A percentile compares a stretch with the other conserved stretches of the same genome.
phyloP scores from a whole-genome alignment of 2,329 filamentous ascomycete species.

The Sporothrix dimorphospora region DNA sequence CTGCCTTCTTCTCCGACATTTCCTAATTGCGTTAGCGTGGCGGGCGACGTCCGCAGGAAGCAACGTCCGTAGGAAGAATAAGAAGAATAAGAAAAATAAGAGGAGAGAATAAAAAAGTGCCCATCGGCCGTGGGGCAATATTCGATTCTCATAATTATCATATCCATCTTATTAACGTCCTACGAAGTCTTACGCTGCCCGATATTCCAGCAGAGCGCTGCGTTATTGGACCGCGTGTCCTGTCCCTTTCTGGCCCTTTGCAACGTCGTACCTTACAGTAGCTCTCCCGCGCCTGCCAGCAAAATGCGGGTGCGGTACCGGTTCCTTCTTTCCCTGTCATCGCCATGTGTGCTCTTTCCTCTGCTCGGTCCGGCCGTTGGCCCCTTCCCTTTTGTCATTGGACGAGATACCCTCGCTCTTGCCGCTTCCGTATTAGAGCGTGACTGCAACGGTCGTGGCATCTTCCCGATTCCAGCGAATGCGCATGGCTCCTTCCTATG shows the following conservation, averaged over 20 bases:
- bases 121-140: background rate
- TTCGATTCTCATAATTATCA: background rate
- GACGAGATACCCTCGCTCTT: background rate
- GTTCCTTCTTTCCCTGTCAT: background rate
- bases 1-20: conserved; percentile 10
- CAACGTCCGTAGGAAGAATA: background rate
- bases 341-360: background rate
- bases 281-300: conserved; percentile 17
- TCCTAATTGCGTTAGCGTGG: conserved; percentile 21
- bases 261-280: conserved; percentile 19
- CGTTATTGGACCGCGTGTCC: conserved; percentile 18
- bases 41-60: background rate
- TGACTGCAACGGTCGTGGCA: background rate
- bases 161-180: background rate
- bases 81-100: background rate
- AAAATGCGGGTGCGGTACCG: background rate
- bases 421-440: background rate
- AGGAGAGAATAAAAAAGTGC: background rate
- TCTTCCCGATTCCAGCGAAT: background rate
- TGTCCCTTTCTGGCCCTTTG: background rate
- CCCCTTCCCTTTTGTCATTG: conserved; percentile 1
- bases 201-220: background rate
- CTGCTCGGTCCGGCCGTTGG: background rate
- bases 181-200: background rate
- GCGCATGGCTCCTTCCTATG: background rate